Evolutionary conservation across 345 rosid genomes (phyloP).

Genomic region (Arabidopsis arenosa): DNA sequence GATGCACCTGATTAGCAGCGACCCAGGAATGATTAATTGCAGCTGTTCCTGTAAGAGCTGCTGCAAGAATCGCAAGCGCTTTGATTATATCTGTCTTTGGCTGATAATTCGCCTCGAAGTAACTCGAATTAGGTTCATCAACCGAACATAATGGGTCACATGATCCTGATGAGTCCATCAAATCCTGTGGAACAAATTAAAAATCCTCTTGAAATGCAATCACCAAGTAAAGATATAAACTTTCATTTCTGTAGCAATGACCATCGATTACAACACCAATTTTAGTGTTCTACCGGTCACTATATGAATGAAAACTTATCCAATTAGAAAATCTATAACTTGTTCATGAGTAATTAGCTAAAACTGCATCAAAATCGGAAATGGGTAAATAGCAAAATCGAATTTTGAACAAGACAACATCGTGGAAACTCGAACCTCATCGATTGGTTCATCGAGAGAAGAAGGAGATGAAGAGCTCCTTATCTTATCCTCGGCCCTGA

Average conservation of each 20-base stretch:
- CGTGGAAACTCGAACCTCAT: conserved; percentile 55
- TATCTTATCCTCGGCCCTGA: conserved; percentile 81
- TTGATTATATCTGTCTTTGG: conserved; percentile 84
- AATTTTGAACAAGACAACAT: neutral
- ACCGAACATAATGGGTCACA: conserved; percentile 93
- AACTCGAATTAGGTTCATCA: conserved; percentile 80
- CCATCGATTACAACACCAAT: neutral
- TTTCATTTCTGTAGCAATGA: neutral
- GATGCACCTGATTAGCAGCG: conserved; percentile 84
- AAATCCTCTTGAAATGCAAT: too few species aligned
- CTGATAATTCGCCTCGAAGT: conserved; percentile 70
- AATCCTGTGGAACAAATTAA: conserved; percentile 53
- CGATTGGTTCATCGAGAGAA: conserved; percentile 45
- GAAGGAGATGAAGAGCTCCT: conserved; percentile 51
- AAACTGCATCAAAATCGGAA: neutral
- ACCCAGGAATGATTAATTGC: conserved; percentile 97
- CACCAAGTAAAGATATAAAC: neutral
- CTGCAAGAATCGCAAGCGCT: conserved; percentile 79
- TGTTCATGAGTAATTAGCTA: neutral
- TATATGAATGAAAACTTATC: conserved; percentile 2
- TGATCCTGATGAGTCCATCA: conserved; percentile 56
- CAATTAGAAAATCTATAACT: neutral
- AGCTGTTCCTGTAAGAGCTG: conserved; percentile 77
- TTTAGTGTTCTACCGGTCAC: neutral
- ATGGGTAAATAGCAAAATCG: conserved; percentile 20